phyloP scores from a whole-genome alignment of 2,329 filamentous ascomycete species.

The Aspergillus brasiliensis region DNA sequence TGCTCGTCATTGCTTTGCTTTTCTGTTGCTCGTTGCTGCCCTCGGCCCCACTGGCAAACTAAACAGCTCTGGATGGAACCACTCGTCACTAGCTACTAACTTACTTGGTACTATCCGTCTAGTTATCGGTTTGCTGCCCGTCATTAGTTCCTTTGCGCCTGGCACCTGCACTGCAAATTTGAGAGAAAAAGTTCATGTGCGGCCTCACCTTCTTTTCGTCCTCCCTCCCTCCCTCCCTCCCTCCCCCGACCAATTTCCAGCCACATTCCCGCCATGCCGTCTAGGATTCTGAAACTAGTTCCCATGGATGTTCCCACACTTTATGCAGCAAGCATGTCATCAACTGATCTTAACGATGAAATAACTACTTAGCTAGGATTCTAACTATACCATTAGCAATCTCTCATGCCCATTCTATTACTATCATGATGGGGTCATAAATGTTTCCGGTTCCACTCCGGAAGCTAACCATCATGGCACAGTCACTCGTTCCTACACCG shows the following conservation, averaged over 20 bases:
- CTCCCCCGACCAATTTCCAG: not conserved
- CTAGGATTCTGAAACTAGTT: conserved; percentile 1
- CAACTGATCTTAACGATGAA: not conserved
- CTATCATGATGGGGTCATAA: conserved; percentile 3
- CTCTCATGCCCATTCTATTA: not conserved
- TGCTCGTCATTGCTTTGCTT: not conserved
- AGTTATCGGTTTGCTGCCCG: too few species aligned
- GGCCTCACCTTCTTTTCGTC: not conserved
- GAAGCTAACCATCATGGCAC: conserved; percentile 11
- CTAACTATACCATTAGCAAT: too few species aligned
- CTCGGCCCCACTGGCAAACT: not conserved
- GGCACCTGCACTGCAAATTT: too few species aligned
- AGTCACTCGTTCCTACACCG: not conserved
- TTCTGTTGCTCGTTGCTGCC: not conserved
- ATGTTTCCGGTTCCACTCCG: conserved; percentile 12
- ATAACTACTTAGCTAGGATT: too few species aligned
- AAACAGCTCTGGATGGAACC: not conserved
- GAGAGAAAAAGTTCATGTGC: not conserved
- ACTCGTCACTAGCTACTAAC: not conserved
- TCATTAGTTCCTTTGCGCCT: not conserved
- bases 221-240: not conserved
- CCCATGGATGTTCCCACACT: not conserved
- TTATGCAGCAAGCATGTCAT: not conserved
- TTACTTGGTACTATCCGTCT: too few species aligned
- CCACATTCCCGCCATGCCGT: not conserved